A percentile compares a stretch with the other conserved stretches of the same genome.
Evolutionary conservation across 768 basidiomycete genomes (phyloP).

Genomic region (Boletus subcaerulescens): DNA sequence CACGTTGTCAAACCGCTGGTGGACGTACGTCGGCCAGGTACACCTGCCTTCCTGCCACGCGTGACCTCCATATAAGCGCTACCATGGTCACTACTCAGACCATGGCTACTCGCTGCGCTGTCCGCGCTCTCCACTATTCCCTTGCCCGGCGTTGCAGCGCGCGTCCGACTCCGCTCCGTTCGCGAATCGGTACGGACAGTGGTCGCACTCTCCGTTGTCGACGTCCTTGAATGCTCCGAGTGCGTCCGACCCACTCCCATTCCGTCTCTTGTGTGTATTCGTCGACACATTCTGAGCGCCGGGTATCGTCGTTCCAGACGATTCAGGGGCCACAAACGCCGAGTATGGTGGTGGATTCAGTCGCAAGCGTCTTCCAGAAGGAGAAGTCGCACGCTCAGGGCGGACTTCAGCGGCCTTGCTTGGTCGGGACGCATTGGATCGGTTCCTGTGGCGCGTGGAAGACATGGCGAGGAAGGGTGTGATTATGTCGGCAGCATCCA

Average conservation of each 20-base stretch:
- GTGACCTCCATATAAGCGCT: not conserved
- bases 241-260: slow-evolving; percentile 4
- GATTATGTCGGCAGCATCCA: slow-evolving; percentile 23
- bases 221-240: slow-evolving; percentile 11
- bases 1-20: slow-evolving; percentile 6
- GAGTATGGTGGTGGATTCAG: slow-evolving; percentile 31
- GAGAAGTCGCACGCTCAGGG: slow-evolving; percentile 1
- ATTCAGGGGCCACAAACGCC: not conserved
- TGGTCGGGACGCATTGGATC: not conserved
- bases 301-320: not conserved
- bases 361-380: slow-evolving; percentile 10
- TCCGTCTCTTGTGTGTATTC: not conserved
- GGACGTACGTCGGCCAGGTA: not conserved
- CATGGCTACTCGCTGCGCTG: not conserved
- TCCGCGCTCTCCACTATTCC: not conserved
- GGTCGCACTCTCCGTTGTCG: not conserved
- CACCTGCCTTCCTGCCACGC: no score
- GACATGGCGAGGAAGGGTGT: slow-evolving; percentile 20
- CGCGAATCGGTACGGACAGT: not conserved
- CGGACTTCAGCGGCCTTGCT: slow-evolving; percentile 4
- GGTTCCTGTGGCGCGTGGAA: slow-evolving; percentile 1
- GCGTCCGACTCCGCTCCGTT: not conserved
- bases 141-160: not conserved
- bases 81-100: not conserved
- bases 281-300: not conserved